Base-by-base conservation (phyloP, 257 asterid genomes). In the Nicotiana attenuata region DNA sequence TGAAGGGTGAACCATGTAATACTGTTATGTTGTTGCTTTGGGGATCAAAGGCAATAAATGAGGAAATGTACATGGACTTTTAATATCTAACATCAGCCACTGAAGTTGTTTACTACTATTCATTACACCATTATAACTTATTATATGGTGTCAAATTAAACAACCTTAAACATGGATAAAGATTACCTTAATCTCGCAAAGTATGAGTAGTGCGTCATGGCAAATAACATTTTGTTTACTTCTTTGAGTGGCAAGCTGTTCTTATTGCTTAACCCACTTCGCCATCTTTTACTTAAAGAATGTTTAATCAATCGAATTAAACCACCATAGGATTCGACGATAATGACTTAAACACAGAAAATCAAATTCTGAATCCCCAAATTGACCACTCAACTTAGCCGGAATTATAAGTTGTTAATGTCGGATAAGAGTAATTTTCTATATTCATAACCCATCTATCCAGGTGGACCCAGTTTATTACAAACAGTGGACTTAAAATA, bases 261-360 rank as follows among this genome's bases (percentile, higher is more conserved):
- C 45, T 50, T 75, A 38, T 50, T 75, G 80, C 80, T 63, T 50
- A 75, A 75, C 80, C 80, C 80, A 75, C 80, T 1, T 75, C 63
- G 52, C 45, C 14, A 14, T 50, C 24, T 71, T 14, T 57, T 16
- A 45, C 38, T 47, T 47, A 14, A 14, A 47, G 10, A 71, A 41
- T 73, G 15, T 73, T 73, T 73, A 47, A 47, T 75, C 45, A 8
- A 50, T 26, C 5, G 45, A 50, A 75, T 50, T 75, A 50, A 71
- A 50, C 26, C 22, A 26, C 63, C 24, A 50, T 75, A 50, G 41
- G 80, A 75, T 71, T 45, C 60, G 78, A 71, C 20, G 10, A 22
- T 28, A 47, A 28, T 28, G 29, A 28, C 29, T 28, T 28, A 28
- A 28, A 28, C 29, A 28, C 29, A 28, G 29, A 28, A 28, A 28